Conservation (phyloP, 73 alveolate genomes). For the Paramecium tetraurelia region DNA sequence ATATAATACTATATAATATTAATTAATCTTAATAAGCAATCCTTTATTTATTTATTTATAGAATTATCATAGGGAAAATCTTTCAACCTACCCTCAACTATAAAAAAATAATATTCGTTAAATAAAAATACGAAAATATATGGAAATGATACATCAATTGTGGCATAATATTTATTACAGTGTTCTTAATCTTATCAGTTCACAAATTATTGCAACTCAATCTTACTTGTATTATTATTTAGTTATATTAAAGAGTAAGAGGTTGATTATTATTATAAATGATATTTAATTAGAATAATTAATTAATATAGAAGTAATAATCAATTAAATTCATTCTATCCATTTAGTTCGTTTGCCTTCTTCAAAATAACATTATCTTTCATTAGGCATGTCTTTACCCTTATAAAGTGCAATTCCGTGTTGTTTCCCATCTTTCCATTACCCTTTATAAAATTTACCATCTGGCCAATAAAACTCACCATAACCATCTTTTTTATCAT, state of each 20-base stretch:
- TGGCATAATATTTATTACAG: too few relatives aligned
- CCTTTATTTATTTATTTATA: neutral
- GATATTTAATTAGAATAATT: neutral
- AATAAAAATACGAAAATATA: too few relatives aligned
- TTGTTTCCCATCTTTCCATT: slow-evolving; percentile 68
- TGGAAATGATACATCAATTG: too few relatives aligned
- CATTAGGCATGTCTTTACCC: neutral
- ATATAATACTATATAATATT: neutral
- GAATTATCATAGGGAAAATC: neutral
- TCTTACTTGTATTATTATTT: too few relatives aligned
- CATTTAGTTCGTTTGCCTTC: neutral
- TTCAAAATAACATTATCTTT: slow-evolving; percentile 8
- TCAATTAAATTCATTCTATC: neutral
- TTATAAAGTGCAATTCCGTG: slow-evolving; percentile 73
- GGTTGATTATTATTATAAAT: neutral
- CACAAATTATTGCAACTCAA: too few relatives aligned
- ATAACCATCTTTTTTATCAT: slow-evolving; percentile 67
- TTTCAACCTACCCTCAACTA: neutral
- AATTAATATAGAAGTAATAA: neutral
- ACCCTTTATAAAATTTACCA: slow-evolving; percentile 77
- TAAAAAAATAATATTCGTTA: too few relatives aligned
- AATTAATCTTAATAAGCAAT: neutral
- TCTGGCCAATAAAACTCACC: slow-evolving; percentile 68
- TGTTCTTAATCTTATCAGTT: too few relatives aligned
- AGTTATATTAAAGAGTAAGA: too few relatives aligned